Base-by-base conservation (phyloP, 192 early-diverging fungal genomes). In the Cetraspora pellucida region DNA sequence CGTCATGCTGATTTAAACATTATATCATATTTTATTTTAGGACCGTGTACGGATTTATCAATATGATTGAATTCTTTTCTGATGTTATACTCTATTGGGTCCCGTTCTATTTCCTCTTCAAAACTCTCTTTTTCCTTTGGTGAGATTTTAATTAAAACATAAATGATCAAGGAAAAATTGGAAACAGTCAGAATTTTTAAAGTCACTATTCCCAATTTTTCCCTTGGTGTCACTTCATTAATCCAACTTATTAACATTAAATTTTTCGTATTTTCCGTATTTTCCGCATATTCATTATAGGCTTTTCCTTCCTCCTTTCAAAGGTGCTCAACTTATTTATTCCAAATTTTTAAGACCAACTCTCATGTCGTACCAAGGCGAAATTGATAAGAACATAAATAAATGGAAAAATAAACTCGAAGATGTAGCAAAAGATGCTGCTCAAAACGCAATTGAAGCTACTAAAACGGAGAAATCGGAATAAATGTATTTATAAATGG, bases 31-130 rank as follows among this genome's bases (percentile, higher is more conserved):
- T 37, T 55, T n/a, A n/a, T n/a, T 67, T 78, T 14, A 83, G 84
- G 90, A 89, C 89, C 37, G 94, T 99, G 13, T 95, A 92, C 85
- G 96, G 93, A 31, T 90, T 97, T 81, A 83, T 95, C 66, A 94
- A 94, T 73, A 86, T 92, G 45, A 30, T 91, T 68, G 96, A 98
- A 89, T 96, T 93, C 86, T 97, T 98, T 77, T 87, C 90, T n/a
- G 94, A 97, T 64, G 54, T 92, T 63, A 64, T 99, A 13, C 83
- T 97, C 43, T 94, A 95, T 89, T 99, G 96, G 95, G 80, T 96
- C 75, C 95, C 95, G 57, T 95, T 99, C 85, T 99, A 96, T 87
- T 97, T 94, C 81, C 81, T 91, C 54, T 87, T 97, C 85, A 99
- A 99, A 88, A 91, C 95, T n/a, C 79, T 89, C 13, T 87, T 98